Percentiles rank a stretch among this genome's conserved stretches.
These are phyloP conservation scores for Podospora pseudocomata DNA, from an alignment of 495 filamentous ascomycete genomes.

Conservation along the genomic window DNA sequence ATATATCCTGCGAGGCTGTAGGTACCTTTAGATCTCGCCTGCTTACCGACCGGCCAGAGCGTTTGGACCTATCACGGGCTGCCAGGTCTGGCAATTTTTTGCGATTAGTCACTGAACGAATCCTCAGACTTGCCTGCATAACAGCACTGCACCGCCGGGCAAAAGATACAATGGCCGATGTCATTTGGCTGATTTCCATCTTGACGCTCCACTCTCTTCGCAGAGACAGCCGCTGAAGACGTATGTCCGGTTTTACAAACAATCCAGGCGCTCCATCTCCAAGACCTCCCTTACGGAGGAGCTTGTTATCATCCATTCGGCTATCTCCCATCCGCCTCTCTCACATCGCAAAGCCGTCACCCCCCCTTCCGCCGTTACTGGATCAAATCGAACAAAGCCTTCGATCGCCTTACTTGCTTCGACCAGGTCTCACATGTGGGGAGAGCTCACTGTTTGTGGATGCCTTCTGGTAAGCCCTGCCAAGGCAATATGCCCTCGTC, in stretches of 20 bases:
- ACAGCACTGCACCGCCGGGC: background rate
- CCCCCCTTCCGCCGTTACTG: background rate
- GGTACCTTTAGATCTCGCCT: background rate
- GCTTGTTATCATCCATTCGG: background rate
- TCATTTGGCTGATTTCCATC: background rate
- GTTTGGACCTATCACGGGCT: background rate
- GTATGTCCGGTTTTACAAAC: background rate
- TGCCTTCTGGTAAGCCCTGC: slow-evolving; percentile 14
- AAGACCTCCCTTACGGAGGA: background rate
- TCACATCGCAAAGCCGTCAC: too few relatives aligned
- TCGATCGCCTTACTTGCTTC: slow-evolving; percentile 11
- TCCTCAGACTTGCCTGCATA: background rate
- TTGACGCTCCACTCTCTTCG: background rate
- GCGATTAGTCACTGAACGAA: background rate
- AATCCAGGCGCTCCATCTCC: background rate
- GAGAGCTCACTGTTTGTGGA: background rate
- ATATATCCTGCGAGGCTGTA: background rate
- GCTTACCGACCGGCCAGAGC: background rate
- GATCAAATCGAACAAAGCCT: background rate
- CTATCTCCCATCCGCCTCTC: background rate
- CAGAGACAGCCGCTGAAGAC: background rate
- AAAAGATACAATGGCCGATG: background rate
- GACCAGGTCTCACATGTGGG: background rate
- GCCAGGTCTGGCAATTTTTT: background rate
- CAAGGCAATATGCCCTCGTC: slow-evolving; percentile 4